Percentiles rank a stretch among this genome's conserved stretches.
Conservation (phyloP, 257 asterid genomes). For the Perilla frutescens region DNA sequence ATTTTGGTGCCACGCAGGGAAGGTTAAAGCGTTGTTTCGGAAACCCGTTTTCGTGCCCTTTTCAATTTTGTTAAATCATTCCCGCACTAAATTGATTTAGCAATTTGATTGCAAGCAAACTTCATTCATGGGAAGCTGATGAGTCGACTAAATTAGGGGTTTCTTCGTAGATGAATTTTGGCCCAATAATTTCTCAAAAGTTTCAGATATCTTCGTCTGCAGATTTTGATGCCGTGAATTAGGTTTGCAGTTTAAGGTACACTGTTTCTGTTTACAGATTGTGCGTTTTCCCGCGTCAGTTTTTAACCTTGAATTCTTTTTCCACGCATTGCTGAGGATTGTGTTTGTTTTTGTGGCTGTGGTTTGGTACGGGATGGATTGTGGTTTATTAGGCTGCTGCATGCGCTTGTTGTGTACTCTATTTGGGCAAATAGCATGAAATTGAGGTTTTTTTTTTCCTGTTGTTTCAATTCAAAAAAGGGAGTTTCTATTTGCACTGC, state of each 20-base stretch:
- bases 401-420: constrained; percentile 18
- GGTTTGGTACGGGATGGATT: background rate
- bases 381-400: constrained; percentile 24
- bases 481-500: too few species aligned
- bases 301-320: background rate
- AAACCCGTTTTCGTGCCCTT: background rate
- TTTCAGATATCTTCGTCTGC: background rate
- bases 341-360: background rate
- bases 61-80: background rate
- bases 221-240: background rate
- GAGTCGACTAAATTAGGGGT: constrained; percentile 25
- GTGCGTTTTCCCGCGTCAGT: background rate
- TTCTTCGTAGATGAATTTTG: background rate
- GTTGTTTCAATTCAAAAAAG: too few species aligned
- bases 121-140: background rate
- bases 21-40: background rate
- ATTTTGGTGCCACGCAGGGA: background rate
- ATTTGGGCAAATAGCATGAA: constrained; percentile 16
- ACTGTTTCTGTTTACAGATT: constrained; percentile 4
- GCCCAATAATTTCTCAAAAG: background rate
- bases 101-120: background rate
- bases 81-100: background rate
- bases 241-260: constrained; percentile 34
- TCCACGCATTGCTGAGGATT: constrained; percentile 16
- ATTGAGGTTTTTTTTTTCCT: too few species aligned